Conservation (phyloP, 106 monocot species). For the Platanthera zijinensis region DNA sequence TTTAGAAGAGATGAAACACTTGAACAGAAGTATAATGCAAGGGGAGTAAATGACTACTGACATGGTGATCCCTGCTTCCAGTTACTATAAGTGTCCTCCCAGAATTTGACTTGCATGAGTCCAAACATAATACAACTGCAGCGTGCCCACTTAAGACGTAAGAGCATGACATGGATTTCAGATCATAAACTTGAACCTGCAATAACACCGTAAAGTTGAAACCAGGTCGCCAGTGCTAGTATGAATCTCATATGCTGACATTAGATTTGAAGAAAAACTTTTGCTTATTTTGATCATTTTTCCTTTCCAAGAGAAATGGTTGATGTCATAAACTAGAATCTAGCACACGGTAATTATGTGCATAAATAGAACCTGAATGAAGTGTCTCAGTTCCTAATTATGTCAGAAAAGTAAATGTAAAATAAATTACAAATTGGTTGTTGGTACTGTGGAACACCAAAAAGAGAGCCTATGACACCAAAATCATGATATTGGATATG, state of each 20-base stretch:
- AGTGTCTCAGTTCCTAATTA: background rate
- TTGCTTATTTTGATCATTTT: background rate
- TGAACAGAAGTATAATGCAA: background rate
- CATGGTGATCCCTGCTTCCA: conserved; percentile 93
- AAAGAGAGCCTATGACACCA: no score
- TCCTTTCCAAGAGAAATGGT: background rate
- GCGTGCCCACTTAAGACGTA: conserved; percentile 85
- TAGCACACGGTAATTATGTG: background rate
- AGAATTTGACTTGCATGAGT: conserved; percentile 51
- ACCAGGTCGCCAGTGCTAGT: background rate
- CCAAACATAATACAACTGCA: conserved; percentile 82
- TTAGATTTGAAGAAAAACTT: background rate
- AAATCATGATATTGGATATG: no score
- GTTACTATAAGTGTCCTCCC: conserved; percentile 61
- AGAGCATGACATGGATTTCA: conserved; percentile 77
- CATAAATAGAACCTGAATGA: background rate
- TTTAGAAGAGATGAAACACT: background rate
- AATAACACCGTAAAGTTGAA: conserved; percentile 6
- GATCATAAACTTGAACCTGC: conserved; percentile 88
- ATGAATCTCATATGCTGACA: background rate
- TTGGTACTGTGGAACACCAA: no score
- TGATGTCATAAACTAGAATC: background rate
- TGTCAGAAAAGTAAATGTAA: background rate
- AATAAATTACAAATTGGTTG: no score
- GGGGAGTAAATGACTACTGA: conserved; percentile 29